Evolutionary conservation across 495 filamentous ascomycete genomes (phyloP).

Genomic region (Penicillium chermesinum): DNA sequence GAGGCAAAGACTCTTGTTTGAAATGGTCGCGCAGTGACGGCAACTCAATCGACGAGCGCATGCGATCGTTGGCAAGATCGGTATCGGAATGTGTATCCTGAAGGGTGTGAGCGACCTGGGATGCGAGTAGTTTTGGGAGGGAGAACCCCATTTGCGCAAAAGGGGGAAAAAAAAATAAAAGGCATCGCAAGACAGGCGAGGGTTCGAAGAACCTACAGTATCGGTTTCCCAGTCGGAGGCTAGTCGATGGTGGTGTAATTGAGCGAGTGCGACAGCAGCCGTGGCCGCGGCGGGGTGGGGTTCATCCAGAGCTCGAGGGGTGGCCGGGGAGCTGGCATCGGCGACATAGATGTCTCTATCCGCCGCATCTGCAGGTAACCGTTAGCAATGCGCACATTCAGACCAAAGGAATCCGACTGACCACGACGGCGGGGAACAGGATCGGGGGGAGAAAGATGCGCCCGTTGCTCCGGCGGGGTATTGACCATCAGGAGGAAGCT

Average conservation of each 20-base stretch:
- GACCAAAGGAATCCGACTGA: constrained; percentile 10
- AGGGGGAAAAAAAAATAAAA: constrained; percentile 1
- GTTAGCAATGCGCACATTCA: constrained; percentile 22
- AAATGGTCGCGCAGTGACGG: constrained; percentile 68
- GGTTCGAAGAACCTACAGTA: constrained; percentile 50
- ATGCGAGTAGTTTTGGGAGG: neutral
- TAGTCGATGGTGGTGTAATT: constrained; percentile 77
- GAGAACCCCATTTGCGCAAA: neutral
- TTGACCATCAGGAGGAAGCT: constrained; percentile 96
- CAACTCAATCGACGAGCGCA: constrained; percentile 63
- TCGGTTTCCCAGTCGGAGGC: constrained; percentile 83
- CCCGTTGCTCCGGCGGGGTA: constrained; percentile 74
- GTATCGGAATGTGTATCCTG: constrained; percentile 72
- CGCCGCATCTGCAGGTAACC: constrained; percentile 31
- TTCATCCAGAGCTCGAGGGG: constrained; percentile 70
- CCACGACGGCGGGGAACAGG: constrained; percentile 36
- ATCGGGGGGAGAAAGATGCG: constrained; percentile 52
- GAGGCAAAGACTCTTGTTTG: constrained; percentile 63
- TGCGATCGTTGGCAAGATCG: constrained; percentile 54
- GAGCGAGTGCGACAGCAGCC: constrained; percentile 80
- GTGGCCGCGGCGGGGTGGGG: constrained; percentile 64
- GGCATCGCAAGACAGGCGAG: neutral
- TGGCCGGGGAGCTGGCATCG: constrained; percentile 65
- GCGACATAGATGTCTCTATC: constrained; percentile 54
- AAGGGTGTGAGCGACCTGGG: constrained; percentile 2